phyloP scores from a whole-genome alignment of 2,329 filamentous ascomycete species.

The Phialophora macrospora region DNA sequence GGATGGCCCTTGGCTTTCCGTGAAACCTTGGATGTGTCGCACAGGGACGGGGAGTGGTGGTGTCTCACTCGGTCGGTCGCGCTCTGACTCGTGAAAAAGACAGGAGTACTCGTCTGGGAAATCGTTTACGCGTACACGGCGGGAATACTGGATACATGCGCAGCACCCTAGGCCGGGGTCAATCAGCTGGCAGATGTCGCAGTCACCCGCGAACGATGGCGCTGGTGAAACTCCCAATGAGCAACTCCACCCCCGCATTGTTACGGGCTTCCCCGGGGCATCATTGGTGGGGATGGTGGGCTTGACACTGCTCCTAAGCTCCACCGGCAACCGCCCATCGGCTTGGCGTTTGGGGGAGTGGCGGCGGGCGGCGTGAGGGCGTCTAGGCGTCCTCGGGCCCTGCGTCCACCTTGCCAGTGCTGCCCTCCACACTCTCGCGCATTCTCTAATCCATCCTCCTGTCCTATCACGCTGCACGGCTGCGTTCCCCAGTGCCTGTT shows the following conservation, averaged over 20 bases:
- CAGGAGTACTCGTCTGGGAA: conserved; percentile 14
- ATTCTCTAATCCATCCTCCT: not conserved
- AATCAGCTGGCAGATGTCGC: conserved; percentile 1
- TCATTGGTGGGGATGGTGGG: conserved; percentile 4
- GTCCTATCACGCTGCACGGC: not conserved
- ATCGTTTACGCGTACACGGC: conserved; percentile 27
- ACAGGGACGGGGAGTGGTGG: not conserved
- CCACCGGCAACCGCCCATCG: conserved; percentile 2
- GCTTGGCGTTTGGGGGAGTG: conserved; percentile 6
- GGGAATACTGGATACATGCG: not conserved
- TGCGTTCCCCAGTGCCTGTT: not conserved
- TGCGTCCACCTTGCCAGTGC: no score
- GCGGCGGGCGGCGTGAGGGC: not conserved
- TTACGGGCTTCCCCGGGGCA: not conserved
- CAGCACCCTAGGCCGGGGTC: not conserved
- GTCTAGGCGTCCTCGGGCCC: not conserved
- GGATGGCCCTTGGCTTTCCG: not conserved
- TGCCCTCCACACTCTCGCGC: not conserved
- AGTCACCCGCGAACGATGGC: not conserved
- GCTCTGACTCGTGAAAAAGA: not conserved
- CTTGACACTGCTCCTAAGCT: conserved; percentile 11
- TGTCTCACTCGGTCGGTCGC: not conserved
- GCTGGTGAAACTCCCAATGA: conserved; percentile 8
- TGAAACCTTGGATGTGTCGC: not conserved
- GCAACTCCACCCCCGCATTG: conserved; percentile 23